phyloP scores from a whole-genome alignment of 768 basidiomycete genomes.

The Psilocybe cyanescens region DNA sequence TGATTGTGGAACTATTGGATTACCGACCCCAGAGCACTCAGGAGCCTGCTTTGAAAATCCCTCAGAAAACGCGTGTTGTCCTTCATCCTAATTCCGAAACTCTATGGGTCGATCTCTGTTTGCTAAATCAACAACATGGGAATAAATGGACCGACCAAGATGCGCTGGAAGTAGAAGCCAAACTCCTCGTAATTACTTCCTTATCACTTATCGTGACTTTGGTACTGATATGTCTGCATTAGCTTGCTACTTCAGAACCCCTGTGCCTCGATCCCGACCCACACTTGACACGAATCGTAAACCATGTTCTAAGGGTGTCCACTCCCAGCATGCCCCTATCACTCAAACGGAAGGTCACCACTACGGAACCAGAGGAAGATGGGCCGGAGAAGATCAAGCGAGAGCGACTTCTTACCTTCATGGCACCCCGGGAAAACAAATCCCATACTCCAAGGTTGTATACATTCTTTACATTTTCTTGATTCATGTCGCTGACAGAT shows the following conservation, averaged over 20 bases:
- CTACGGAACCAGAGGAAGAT: slow-evolving; percentile 74
- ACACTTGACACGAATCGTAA: slow-evolving; percentile 75
- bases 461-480: slow-evolving; percentile 15
- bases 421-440: slow-evolving; percentile 64
- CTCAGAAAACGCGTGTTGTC: slow-evolving; percentile 70
- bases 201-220: slow-evolving; percentile 7
- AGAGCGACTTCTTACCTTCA: slow-evolving; percentile 77
- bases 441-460: slow-evolving; percentile 53
- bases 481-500: not conserved
- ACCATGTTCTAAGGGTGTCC: slow-evolving; percentile 73
- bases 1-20: slow-evolving; percentile 84
- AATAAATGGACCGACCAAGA: slow-evolving; percentile 72
- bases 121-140: slow-evolving; percentile 61
- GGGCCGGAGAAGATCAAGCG: slow-evolving; percentile 75
- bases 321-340: slow-evolving; percentile 74
- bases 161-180: slow-evolving; percentile 74
- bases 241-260: slow-evolving; percentile 78
- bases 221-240: not conserved
- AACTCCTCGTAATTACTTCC: slow-evolving; percentile 61
- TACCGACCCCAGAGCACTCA: slow-evolving; percentile 64
- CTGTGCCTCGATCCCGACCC: slow-evolving; percentile 83
- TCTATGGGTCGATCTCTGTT: slow-evolving; percentile 78
- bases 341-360: slow-evolving; percentile 76
- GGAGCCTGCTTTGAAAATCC: slow-evolving; percentile 60
- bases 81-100: slow-evolving; percentile 81